Evolutionary conservation across 2,329 filamentous ascomycete genomes (phyloP).

Genomic region (Colletotrichum aenigma): DNA sequence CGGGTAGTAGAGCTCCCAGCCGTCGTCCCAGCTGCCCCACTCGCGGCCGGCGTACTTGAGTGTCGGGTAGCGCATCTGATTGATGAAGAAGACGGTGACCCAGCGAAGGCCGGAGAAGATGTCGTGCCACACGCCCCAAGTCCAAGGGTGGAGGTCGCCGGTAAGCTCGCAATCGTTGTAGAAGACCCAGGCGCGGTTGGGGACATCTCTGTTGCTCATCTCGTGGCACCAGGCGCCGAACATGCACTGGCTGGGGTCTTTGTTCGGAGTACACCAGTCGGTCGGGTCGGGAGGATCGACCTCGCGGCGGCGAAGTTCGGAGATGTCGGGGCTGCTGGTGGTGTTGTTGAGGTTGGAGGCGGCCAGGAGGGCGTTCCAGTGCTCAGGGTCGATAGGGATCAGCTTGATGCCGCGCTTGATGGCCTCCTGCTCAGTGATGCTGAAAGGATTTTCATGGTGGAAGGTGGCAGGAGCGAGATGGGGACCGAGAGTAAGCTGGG

Average conservation of each 20-base stretch:
- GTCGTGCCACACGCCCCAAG: neutral
- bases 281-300: neutral
- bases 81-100: conserved; percentile 3
- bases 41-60: conserved; percentile 4
- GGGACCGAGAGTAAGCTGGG: neutral
- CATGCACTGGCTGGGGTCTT: neutral
- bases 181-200: conserved; percentile 13
- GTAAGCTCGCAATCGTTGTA: neutral
- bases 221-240: conserved; percentile 12
- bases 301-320: neutral
- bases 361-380: neutral
- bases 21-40: neutral
- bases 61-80: neutral
- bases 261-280: conserved; percentile 9
- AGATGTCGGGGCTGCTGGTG: neutral
- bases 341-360: neutral
- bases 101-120: conserved; percentile 3
- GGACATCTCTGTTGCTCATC: neutral
- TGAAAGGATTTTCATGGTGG: neutral
- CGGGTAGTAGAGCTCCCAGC: conserved; percentile 12
- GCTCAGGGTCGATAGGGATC: conserved; percentile 3
- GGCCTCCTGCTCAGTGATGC: conserved; percentile 10
- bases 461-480: neutral
- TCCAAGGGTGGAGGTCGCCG: neutral
- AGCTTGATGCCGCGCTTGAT: conserved; percentile 1